A percentile compares a stretch with the other conserved stretches of the same genome.
These are phyloP conservation scores for Amanita brunnescens DNA, from an alignment of 768 basidiomycete genomes.

Conservation along the genomic window DNA sequence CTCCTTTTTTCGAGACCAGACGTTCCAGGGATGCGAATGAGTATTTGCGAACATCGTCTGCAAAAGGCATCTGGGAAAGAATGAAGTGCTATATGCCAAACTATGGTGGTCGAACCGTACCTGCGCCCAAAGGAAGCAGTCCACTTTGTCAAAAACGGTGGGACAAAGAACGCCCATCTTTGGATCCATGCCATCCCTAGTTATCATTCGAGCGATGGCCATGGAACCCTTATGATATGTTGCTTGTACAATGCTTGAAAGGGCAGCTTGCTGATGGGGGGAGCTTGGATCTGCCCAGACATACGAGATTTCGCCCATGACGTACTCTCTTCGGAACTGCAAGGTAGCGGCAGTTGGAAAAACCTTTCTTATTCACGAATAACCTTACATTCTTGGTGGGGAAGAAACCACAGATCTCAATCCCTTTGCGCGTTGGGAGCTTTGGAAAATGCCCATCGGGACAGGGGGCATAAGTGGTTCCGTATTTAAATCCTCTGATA, in stretches of 20 bases:
- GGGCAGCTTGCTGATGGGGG: constrained; percentile 67
- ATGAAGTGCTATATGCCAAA: neutral
- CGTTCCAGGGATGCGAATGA: constrained; percentile 75
- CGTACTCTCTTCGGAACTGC: constrained; percentile 75
- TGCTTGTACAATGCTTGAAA: constrained; percentile 82
- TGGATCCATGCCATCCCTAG: constrained; percentile 62
- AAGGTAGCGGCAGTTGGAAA: neutral
- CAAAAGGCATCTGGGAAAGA: constrained; percentile 74
- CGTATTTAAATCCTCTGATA: constrained; percentile 81
- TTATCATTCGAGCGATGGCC: constrained; percentile 82
- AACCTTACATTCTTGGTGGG: constrained; percentile 47
- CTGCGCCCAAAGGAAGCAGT: constrained; percentile 79
- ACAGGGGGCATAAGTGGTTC: constrained; percentile 79
- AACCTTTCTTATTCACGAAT: neutral
- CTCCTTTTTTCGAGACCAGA: constrained; percentile 69
- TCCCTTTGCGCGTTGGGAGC: constrained; percentile 70
- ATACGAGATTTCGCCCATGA: constrained; percentile 81
- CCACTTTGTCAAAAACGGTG: constrained; percentile 51
- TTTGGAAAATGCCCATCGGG: constrained; percentile 77
- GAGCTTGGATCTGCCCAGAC: constrained; percentile 68
- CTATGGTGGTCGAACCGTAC: constrained; percentile 31
- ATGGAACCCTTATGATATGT: constrained; percentile 59
- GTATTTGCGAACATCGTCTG: constrained; percentile 86
- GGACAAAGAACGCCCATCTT: constrained; percentile 80
- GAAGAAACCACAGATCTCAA: constrained; percentile 87